Evolutionary conservation across 164 flowering plant species (phyloP), one percentile per base, ranked within the genome.

Genomic region (Taxillus chinensis): DNA sequence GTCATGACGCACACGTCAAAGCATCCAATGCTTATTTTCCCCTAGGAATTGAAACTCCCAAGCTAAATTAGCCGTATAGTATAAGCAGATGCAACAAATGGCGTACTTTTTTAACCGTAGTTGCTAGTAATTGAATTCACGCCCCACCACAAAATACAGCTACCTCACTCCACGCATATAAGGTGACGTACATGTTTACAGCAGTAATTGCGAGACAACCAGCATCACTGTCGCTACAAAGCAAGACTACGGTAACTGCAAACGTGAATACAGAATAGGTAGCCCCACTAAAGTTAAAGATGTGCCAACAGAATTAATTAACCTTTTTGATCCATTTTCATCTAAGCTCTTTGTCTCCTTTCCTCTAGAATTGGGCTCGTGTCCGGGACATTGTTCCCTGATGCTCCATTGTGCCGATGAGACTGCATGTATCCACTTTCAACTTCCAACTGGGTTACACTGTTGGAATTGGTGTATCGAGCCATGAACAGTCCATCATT

Each of bases 171-270:
- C 67, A 93, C 78, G 78, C 96, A 90, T 60, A 90, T 16, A 54
- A 90, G 84, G 39, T 97, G 97, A 27, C 27, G 27, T 27, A 63
- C 99, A 96, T 49, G 77, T 75, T 52, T 59, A 93, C 67, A 72
- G 90, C 77, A 14, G 99, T 97, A 73, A 89, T 87, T 55, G 97
- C 97, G 77, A 89, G 86, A 61, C 97, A 97, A 63, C 90, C 95
- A 64, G 97, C 82, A 67, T 90, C 91, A 67, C 90, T 93, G 51
- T 83, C 83, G 27, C 41, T 57, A 62, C 71, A 75, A 74, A 93
- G 63, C 66, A 93, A 88, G 70, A 90, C 85, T 66, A 87, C 56
- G 9, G 86, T 90, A 16, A 86, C 91, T 17, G 97, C 89, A 73
- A 88, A 93, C 62, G 91, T 86, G 68, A 90, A 82, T 41, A 88